Evolutionary conservation across 2,329 filamentous ascomycete genomes (phyloP).

Genomic region (Daldinia sp.): DNA sequence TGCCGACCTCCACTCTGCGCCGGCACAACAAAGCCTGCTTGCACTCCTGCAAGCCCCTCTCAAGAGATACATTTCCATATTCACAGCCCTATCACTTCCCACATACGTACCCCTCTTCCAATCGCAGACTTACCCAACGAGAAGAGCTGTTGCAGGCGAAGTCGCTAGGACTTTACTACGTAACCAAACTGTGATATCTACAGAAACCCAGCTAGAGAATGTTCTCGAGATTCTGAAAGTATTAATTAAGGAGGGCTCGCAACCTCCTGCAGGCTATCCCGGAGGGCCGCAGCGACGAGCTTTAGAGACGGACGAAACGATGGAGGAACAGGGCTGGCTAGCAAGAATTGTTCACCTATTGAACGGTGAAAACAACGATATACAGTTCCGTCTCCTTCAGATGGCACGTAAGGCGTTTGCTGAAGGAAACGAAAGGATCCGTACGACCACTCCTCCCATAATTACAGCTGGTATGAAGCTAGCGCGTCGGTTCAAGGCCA

Average conservation of each 20-base stretch:
- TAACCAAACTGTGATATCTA: slow-evolving; percentile 81
- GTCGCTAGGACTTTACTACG: slow-evolving; percentile 83
- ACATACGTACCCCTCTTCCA: slow-evolving; percentile 91
- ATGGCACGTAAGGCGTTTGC: slow-evolving; percentile 84
- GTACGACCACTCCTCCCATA: slow-evolving; percentile 92
- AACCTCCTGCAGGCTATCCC: slow-evolving; percentile 83
- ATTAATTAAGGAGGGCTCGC: slow-evolving; percentile 90
- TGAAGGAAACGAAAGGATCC: slow-evolving; percentile 93
- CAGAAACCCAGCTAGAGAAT: slow-evolving; percentile 81
- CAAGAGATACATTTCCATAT: slow-evolving; percentile 89
- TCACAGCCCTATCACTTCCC: slow-evolving; percentile 93
- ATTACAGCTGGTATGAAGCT: slow-evolving; percentile 91
- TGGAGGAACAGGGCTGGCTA: slow-evolving; percentile 98
- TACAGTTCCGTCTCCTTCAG: slow-evolving; percentile 92
- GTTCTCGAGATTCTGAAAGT: slow-evolving; percentile 89
- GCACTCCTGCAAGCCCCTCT: slow-evolving; percentile 90
- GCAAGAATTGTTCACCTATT: slow-evolving; percentile 91
- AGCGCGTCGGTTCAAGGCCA: slow-evolving; percentile 84
- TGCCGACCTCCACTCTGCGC: slow-evolving; percentile 89
- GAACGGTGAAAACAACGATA: slow-evolving; percentile 84
- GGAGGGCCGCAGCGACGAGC: slow-evolving; percentile 78
- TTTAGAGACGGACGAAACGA: slow-evolving; percentile 91
- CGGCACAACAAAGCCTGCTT: slow-evolving; percentile 87
- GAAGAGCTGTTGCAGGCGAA: slow-evolving; percentile 88
- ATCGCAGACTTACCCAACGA: slow-evolving; percentile 90